Conservation (phyloP, 2,329 filamentous ascomycete genomes). For the Phaeomoniella chlamydospora region DNA sequence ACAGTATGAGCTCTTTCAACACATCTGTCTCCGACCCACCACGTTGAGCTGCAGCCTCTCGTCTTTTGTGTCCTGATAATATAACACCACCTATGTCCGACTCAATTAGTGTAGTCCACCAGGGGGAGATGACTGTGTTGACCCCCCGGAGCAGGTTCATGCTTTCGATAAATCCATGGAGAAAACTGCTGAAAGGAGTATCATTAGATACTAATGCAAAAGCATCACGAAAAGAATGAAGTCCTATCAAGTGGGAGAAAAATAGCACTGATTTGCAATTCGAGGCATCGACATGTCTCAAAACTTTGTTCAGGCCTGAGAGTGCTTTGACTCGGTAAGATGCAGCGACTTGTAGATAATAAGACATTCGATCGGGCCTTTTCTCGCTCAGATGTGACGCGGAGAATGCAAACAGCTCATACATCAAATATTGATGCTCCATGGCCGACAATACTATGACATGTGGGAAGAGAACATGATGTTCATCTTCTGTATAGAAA, state of each 20-base stretch:
- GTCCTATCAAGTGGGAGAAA: neutral
- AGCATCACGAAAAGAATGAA: conserved; percentile 28
- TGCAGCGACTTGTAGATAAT: neutral
- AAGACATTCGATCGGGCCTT: neutral
- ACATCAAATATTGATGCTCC: conserved; percentile 11
- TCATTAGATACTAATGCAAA: conserved; percentile 20
- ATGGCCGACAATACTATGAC: conserved; percentile 3
- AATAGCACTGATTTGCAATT: conserved; percentile 1
- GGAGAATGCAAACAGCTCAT: conserved; percentile 12
- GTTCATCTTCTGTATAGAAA: conserved; percentile 31
- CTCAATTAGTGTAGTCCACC: conserved; percentile 3
- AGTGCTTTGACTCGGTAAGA: neutral
- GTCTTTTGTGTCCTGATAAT: neutral
- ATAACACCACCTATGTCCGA: conserved; percentile 4
- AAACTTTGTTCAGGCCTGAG: neutral
- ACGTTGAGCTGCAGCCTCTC: neutral
- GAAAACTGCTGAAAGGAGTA: conserved; percentile 19
- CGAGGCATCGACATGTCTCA: neutral
- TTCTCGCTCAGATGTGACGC: conserved; percentile 11
- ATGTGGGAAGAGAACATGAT: conserved; percentile 19
- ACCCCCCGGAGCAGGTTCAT: conserved; percentile 15
- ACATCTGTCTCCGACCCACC: conserved; percentile 3
- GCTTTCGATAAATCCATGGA: conserved; percentile 14
- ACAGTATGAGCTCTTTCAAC: conserved; percentile 5
- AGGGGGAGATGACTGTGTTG: conserved; percentile 3